Conservation (phyloP, 768 basidiomycete genomes). For the Auricularia sp. region DNA sequence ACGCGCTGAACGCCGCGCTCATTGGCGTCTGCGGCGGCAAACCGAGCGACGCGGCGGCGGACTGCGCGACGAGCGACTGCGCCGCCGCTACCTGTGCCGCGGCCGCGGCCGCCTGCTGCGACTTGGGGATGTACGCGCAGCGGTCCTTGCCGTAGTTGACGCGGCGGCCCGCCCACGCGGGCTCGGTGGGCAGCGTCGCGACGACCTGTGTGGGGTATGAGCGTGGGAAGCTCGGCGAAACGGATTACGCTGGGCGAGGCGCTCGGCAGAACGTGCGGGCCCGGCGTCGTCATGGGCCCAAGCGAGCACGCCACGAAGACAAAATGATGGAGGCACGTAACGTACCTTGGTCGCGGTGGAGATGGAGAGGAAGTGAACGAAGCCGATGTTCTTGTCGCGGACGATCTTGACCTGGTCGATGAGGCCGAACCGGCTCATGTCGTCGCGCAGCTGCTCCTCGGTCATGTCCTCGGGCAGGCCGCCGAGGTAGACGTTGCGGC, state of each 20-base stretch:
- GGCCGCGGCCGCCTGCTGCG: slow-evolving; percentile 80
- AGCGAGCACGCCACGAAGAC: not conserved
- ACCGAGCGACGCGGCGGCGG: slow-evolving; percentile 28
- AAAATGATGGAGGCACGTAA: slow-evolving; percentile 4
- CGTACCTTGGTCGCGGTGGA: slow-evolving; percentile 86
- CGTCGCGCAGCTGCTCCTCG: slow-evolving; percentile 86
- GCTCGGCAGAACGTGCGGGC: not conserved
- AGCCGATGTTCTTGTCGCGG: slow-evolving; percentile 97
- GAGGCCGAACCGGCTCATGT: slow-evolving; percentile 83
- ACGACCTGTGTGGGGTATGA: slow-evolving; percentile 57
- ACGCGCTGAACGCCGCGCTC: slow-evolving; percentile 37
- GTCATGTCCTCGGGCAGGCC: slow-evolving; percentile 84
- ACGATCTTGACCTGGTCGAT: slow-evolving; percentile 99
- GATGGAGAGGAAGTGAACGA: slow-evolving; percentile 97
- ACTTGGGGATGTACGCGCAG: slow-evolving; percentile 95
- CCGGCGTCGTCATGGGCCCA: not conserved
- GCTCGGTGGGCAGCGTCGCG: slow-evolving; percentile 82
- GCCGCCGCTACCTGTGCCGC: slow-evolving; percentile 83
- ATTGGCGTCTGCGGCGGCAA: slow-evolving; percentile 11
- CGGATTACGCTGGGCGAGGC: not conserved
- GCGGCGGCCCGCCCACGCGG: slow-evolving; percentile 89
- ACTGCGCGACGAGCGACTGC: slow-evolving; percentile 50
- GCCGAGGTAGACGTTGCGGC: slow-evolving; percentile 92
- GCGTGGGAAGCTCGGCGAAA: not conserved
- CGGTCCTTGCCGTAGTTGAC: slow-evolving; percentile 99